These are phyloP conservation scores for Cardamine chenopodiifolia DNA, from an alignment of 345 rosid genomes.

Conservation along the genomic window DNA sequence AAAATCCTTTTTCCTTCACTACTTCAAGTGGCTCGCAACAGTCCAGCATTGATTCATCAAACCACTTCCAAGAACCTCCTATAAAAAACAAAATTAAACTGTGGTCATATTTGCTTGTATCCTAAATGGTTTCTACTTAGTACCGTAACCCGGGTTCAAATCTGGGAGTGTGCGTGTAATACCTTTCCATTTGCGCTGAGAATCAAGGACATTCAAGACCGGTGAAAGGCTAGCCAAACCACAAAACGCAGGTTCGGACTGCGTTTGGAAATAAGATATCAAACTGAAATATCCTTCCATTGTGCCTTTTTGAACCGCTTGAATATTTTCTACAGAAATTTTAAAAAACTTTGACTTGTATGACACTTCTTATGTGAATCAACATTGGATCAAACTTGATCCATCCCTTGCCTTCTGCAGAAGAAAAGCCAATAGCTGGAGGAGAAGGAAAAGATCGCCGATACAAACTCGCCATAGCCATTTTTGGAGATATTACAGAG, in stretches of 20 bases:
- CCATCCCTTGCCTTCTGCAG: conserved; percentile 57
- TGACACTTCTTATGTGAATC: background rate
- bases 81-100: conserved; percentile 4
- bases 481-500: background rate
- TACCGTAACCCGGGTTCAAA: too few relatives aligned
- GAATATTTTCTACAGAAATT: conserved; percentile 63
- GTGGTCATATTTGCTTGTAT: background rate
- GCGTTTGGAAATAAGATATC: conserved; percentile 82
- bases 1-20: conserved; percentile 81
- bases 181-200: conserved; percentile 88
- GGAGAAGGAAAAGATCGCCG: conserved; percentile 60
- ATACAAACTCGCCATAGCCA: conserved; percentile 59
- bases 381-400: background rate
- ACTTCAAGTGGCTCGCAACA: conserved; percentile 90
- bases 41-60: conserved; percentile 92
- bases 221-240: conserved; percentile 84
- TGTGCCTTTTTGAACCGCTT: conserved; percentile 74
- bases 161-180: background rate
- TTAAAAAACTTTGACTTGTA: background rate
- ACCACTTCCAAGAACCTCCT: conserved; percentile 98
- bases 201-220: conserved; percentile 92
- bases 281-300: conserved; percentile 88
- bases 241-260: conserved; percentile 91
- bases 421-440: conserved; percentile 66
- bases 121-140: background rate